These are phyloP conservation scores for Lachancea thermotolerans DNA, from an alignment of 805 yeast genomes.

Conservation along the genomic window DNA sequence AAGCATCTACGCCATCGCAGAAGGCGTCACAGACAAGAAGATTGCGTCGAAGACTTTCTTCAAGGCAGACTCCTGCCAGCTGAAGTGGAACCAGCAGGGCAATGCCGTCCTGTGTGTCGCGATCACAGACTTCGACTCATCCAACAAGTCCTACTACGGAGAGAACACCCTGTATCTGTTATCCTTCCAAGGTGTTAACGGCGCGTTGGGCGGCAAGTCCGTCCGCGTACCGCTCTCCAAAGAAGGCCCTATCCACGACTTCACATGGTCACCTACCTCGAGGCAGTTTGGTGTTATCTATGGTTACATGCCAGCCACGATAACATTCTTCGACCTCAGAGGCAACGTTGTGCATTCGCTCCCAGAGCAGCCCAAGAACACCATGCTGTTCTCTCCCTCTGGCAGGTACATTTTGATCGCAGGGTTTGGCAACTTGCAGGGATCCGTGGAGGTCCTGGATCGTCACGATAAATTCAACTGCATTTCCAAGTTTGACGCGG, in stretches of 20 bases:
- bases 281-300: slow-evolving; percentile 96
- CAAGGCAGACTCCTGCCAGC: slow-evolving; percentile 89
- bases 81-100: slow-evolving; percentile 92
- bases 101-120: slow-evolving; percentile 91
- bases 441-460: slow-evolving; percentile 91
- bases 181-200: slow-evolving; percentile 39
- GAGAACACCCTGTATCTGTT: slow-evolving; percentile 86
- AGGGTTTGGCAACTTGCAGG: slow-evolving; percentile 97
- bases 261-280: slow-evolving; percentile 94
- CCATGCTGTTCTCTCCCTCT: slow-evolving; percentile 88
- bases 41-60: slow-evolving; percentile 83
- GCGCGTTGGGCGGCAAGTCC: slow-evolving; percentile 88
- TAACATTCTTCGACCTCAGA: slow-evolving; percentile 89
- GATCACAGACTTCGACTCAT: slow-evolving; percentile 89
- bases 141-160: slow-evolving; percentile 93
- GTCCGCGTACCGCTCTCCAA: slow-evolving; percentile 79
- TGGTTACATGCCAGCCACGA: slow-evolving; percentile 96
- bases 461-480: slow-evolving; percentile 78
- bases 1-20: slow-evolving; percentile 50
- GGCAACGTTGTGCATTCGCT: slow-evolving; percentile 80
- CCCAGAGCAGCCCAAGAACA: slow-evolving; percentile 84
- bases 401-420: slow-evolving; percentile 88
- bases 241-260: slow-evolving; percentile 97
- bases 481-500: slow-evolving; percentile 77
- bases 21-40: slow-evolving; percentile 48